These are phyloP conservation scores for Fusarium denticulatum DNA, from an alignment of 2,329 filamentous ascomycete genomes.

Conservation along the genomic window DNA sequence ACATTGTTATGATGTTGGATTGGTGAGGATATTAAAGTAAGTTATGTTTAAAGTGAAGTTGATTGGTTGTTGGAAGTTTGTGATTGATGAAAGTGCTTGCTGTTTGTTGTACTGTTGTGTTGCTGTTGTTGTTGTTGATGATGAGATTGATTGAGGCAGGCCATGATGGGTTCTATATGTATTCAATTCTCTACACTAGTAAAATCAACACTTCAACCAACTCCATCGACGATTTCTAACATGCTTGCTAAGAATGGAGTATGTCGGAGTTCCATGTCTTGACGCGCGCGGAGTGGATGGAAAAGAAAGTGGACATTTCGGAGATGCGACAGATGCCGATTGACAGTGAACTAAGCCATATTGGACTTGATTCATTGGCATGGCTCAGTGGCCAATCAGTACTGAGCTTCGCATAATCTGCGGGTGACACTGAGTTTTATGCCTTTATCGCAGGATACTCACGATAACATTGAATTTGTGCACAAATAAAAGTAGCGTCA, in stretches of 20 bases:
- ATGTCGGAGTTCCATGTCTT: constrained; percentile 1
- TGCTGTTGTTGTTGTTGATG: neutral
- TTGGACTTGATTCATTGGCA: too few species aligned
- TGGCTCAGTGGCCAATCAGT: neutral
- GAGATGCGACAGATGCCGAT: neutral
- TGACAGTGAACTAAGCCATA: too few species aligned
- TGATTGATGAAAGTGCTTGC: neutral
- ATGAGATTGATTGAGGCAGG: neutral
- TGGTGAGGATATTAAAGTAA: fast-evolving
- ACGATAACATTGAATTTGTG: too few species aligned
- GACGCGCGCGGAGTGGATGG: neutral
- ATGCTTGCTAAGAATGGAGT: neutral
- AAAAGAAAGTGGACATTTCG: neutral
- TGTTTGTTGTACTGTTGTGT: neutral
- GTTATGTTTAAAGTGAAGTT: fast-evolving
- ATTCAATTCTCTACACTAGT: neutral
- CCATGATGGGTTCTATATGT: neutral
- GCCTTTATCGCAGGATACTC: neutral
- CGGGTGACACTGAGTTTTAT: fast-evolving
- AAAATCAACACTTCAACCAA: fast-evolving
- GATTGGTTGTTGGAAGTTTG: neutral
- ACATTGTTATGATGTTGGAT: neutral
- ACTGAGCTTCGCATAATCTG: fast-evolving
- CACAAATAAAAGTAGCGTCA: neutral
- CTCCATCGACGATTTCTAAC: neutral